Conservation (phyloP, 257 asterid genomes). For the Rauvolfia tetraphylla region DNA sequence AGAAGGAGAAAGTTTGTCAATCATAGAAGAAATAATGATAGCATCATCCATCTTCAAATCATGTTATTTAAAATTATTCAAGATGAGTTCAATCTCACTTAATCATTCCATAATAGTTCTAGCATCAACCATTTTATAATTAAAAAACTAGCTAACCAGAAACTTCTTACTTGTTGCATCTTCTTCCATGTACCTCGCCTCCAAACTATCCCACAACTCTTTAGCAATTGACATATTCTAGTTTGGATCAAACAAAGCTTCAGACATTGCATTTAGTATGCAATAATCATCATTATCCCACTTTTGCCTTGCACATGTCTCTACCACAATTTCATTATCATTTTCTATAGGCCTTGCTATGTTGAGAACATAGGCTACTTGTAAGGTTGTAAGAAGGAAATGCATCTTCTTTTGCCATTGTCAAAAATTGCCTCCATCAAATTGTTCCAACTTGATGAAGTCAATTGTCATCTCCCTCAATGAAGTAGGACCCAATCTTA, state of each 20-base stretch:
- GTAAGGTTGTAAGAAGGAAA: not conserved
- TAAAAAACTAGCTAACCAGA: not conserved
- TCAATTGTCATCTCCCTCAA: not conserved
- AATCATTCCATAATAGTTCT: not conserved
- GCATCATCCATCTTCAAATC: not conserved
- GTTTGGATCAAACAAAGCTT: not conserved
- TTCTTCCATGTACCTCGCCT: not conserved
- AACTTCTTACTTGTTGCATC: slow-evolving; percentile 1
- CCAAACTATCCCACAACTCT: not conserved
- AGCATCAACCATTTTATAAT: not conserved
- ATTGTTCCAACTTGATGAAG: slow-evolving; percentile 2
- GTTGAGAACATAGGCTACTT: not conserved
- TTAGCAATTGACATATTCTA: not conserved
- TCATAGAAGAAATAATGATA: not conserved
- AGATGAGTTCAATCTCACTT: not conserved
- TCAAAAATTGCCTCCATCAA: not conserved
- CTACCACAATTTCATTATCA: not conserved
- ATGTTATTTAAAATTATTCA: not conserved
- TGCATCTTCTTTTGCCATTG: not conserved
- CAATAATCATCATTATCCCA: not conserved
- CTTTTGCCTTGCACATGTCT: not conserved
- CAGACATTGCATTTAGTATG: not conserved
- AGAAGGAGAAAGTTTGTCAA: not conserved
- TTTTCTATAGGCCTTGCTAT: not conserved
- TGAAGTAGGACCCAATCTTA: no score